Conservation (phyloP, 225 moss, liverwort and hornwort genomes). For the Bryum argenteum region DNA sequence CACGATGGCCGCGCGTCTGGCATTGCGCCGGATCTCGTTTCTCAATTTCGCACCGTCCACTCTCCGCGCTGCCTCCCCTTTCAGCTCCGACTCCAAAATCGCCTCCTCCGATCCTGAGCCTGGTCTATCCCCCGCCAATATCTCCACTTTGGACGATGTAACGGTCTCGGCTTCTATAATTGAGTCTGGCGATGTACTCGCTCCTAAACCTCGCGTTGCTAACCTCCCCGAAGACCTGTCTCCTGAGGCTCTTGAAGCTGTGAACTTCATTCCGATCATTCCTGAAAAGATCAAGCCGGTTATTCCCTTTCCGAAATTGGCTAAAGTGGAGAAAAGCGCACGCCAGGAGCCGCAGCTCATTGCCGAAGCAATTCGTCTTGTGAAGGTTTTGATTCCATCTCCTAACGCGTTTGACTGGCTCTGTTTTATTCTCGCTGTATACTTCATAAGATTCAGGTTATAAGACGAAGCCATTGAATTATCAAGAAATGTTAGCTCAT, state of each 20-base stretch:
- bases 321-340: conserved; percentile 33
- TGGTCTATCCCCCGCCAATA: conserved; percentile 51
- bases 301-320: conserved; percentile 60
- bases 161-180: conserved; percentile 52
- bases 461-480: too few relatives aligned
- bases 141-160: conserved; percentile 54
- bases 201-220: conserved; percentile 72
- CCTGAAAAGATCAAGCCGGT: conserved; percentile 53
- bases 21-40: conserved; percentile 34
- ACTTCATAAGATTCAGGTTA: too few relatives aligned
- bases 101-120: conserved; percentile 31
- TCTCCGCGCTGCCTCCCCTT: conserved; percentile 9
- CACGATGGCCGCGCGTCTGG: conserved; percentile 44
- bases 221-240: conserved; percentile 86
- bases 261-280: conserved; percentile 30
- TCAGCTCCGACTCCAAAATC: conserved; percentile 23
- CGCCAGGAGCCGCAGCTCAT: conserved; percentile 65
- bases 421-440: too few relatives aligned
- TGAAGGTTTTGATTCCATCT: conserved; percentile 61
- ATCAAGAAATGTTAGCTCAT: too few relatives aligned
- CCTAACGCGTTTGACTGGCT: background rate
- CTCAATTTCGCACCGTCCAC: conserved; percentile 32
- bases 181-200: conserved; percentile 38
- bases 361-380: conserved; percentile 80
- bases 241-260: conserved; percentile 50